phyloP scores from a whole-genome alignment of 805 yeast species.

The Pichia gijzeniarum region DNA sequence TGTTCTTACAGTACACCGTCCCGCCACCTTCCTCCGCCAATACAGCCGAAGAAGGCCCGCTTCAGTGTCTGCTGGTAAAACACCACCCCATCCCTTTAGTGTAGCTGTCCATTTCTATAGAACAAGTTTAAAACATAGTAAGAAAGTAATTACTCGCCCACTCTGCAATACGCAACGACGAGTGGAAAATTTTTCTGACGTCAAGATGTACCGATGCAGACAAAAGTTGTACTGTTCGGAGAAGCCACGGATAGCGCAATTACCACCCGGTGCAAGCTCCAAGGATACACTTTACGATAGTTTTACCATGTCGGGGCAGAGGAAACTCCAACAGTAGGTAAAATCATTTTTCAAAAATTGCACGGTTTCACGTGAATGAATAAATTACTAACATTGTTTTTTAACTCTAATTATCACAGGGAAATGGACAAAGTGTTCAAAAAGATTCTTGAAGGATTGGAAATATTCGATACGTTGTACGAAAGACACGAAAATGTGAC shows the following conservation, averaged over 20 bases:
- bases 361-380: background rate
- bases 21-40: conserved; percentile 31
- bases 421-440: conserved; percentile 61
- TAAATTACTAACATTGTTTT: background rate
- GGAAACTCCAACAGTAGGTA: conserved; percentile 36
- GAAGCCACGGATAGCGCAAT: background rate
- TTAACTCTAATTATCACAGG: conserved; percentile 17
- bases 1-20: conserved; percentile 70
- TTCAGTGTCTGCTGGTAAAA: conserved; percentile 1
- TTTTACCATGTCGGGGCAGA: conserved; percentile 29
- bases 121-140: no score
- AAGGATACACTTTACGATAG: background rate
- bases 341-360: background rate
- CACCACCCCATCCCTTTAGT: conserved; percentile 1
- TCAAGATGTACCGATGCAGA: background rate
- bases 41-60: no score
- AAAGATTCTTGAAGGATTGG: conserved; percentile 52
- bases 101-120: background rate
- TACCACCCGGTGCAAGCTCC: no score
- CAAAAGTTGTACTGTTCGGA: background rate
- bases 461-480: conserved; percentile 47
- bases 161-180: background rate
- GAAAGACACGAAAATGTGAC: conserved; percentile 44
- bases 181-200: conserved; percentile 4
- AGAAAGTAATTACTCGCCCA: background rate